These are phyloP conservation scores for Breviolum minutum DNA, from an alignment of 73 alveolate genomes.

Conservation along the genomic window DNA sequence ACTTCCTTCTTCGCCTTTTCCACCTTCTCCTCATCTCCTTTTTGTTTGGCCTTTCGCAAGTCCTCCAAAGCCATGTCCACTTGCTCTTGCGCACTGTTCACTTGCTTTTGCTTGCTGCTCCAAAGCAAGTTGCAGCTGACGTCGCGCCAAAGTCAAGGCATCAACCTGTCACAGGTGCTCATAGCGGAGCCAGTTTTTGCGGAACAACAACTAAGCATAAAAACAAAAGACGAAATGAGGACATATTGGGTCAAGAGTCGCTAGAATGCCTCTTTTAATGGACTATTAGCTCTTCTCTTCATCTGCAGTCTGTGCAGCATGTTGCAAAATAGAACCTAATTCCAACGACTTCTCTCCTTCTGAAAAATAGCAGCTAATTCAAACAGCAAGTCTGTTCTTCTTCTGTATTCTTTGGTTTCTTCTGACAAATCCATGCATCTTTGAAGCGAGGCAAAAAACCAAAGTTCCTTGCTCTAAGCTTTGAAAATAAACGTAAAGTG, in stretches of 20 bases:
- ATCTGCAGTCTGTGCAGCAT: background rate
- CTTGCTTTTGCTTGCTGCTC: background rate
- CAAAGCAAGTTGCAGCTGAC: background rate
- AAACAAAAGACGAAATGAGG: background rate
- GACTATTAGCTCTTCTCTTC: background rate
- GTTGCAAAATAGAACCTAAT: background rate
- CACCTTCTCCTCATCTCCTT: background rate
- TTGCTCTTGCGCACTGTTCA: background rate
- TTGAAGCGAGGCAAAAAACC: background rate
- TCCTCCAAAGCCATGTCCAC: background rate
- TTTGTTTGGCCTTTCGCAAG: background rate
- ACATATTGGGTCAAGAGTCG: background rate
- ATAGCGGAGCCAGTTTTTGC: background rate
- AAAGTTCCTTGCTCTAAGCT: background rate
- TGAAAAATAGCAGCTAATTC: no score
- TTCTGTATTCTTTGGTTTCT: no score
- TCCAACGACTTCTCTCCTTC: no score
- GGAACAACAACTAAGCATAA: background rate
- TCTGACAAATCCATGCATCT: no score
- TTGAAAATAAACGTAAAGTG: background rate
- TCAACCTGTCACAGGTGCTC: background rate
- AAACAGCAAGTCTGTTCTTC: background rate
- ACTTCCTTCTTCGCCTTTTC: background rate
- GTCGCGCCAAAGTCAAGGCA: background rate
- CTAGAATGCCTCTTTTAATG: background rate